These are phyloP conservation scores for Glomus cerebriforme DNA, from an alignment of 192 early-diverging fungal genomes.

Conservation along the genomic window DNA sequence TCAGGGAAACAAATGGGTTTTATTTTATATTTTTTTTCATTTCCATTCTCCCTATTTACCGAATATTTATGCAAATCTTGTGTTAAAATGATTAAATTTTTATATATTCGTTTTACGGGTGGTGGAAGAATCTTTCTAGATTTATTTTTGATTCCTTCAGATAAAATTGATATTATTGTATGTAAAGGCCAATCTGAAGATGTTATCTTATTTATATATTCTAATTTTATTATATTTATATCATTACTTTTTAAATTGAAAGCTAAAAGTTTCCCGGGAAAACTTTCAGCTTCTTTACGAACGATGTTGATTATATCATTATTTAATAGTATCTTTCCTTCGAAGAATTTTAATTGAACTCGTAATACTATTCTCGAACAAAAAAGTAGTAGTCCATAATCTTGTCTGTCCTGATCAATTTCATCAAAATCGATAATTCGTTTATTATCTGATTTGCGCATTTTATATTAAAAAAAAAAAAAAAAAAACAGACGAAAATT, in stretches of 20 bases:
- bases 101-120: neutral
- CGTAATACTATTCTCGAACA: neutral
- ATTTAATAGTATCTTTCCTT: neutral
- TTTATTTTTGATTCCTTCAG: neutral
- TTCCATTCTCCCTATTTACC: neutral
- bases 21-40: neutral
- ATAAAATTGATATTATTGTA: neutral
- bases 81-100: constrained; percentile 12
- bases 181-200: neutral
- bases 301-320: constrained; percentile 1
- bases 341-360: constrained; percentile 16
- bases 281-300: neutral
- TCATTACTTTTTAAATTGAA: neutral
- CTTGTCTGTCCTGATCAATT: no score
- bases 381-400: neutral
- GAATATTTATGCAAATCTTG: constrained; percentile 21
- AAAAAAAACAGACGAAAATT: no score
- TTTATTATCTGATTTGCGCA: no score
- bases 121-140: no score
- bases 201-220: neutral
- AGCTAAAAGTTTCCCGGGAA: neutral
- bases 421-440: no score
- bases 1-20: neutral
- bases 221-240: neutral
- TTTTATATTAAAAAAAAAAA: no score